Evolutionary conservation across 2,329 filamentous ascomycete species (phyloP).

Genomic region (Exophiala alcalophila): DNA sequence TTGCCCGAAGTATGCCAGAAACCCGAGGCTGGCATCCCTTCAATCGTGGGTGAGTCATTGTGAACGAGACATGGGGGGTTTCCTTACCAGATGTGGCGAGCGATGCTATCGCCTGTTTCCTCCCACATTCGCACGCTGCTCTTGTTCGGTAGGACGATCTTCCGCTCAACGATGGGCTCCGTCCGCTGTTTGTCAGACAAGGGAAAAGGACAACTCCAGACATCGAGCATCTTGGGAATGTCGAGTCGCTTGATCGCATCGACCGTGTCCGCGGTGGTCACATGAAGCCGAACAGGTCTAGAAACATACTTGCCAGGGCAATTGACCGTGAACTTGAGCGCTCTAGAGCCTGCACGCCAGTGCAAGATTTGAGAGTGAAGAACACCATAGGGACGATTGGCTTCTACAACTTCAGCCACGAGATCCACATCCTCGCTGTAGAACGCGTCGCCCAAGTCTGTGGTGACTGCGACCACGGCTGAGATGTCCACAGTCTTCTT

Average conservation of each 20-base stretch:
- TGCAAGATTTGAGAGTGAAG: conserved; percentile 43
- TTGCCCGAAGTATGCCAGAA: conserved; percentile 52
- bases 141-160: conserved; percentile 45
- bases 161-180: conserved; percentile 55
- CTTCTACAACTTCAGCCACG: conserved; percentile 22
- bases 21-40: conserved; percentile 59
- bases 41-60: conserved; percentile 11
- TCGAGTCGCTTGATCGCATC: conserved; percentile 8
- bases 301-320: conserved; percentile 25
- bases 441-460: conserved; percentile 66
- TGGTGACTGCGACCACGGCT: conserved; percentile 62
- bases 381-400: conserved; percentile 33
- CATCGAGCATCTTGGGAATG: conserved; percentile 53
- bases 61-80: background rate
- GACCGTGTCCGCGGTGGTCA: conserved; percentile 23
- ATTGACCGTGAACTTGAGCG: conserved; percentile 44
- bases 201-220: conserved; percentile 52
- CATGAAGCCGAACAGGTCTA: conserved; percentile 27
- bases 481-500: conserved; percentile 45
- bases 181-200: conserved; percentile 42
- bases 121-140: conserved; percentile 57
- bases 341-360: conserved; percentile 47
- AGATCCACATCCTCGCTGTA: conserved; percentile 50
- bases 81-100: conserved; percentile 66
- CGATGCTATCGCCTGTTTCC: conserved; percentile 70